These are phyloP conservation scores for Amylostereum areolatum DNA, from an alignment of 1,284 basidiomycete genomes.

Conservation along the genomic window DNA sequence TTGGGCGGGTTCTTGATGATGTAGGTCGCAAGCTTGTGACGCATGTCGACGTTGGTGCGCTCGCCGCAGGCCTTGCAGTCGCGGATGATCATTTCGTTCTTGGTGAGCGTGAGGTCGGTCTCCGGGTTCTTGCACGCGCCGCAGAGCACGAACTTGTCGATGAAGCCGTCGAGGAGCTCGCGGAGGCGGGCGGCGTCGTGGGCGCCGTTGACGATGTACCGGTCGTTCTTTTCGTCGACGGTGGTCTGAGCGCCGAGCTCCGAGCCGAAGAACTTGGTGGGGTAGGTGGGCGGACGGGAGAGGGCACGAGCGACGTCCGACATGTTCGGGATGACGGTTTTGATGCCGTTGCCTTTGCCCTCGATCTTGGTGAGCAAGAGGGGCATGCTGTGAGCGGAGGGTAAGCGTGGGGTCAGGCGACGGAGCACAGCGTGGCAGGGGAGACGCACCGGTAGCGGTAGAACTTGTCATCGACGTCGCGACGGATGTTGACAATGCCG, in stretches of 20 bases:
- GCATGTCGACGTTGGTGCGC: conserved; percentile 90
- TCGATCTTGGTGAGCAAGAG: conserved; percentile 94
- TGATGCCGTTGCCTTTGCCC: conserved; percentile 99
- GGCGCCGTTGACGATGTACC: conserved; percentile 98
- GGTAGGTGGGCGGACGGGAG: conserved; percentile 91
- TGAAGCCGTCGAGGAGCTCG: conserved; percentile 95
- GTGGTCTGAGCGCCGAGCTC: conserved; percentile 98
- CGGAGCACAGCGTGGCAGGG: neutral
- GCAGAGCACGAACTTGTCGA: conserved; percentile 98
- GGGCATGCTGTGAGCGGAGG: conserved; percentile 70
- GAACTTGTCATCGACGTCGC: conserved; percentile 95
- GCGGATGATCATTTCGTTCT: conserved; percentile 84
- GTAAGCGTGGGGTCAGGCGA: neutral
- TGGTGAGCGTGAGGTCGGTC: conserved; percentile 91
- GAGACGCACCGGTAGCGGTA: conserved; percentile 74
- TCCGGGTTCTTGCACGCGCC: conserved; percentile 99
- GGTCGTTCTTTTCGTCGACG: conserved; percentile 93
- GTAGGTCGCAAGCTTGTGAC: conserved; percentile 95
- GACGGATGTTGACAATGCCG: conserved; percentile 92
- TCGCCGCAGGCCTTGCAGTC: conserved; percentile 99
- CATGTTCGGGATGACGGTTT: conserved; percentile 99
- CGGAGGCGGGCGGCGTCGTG: conserved; percentile 91
- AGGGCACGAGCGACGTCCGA: conserved; percentile 95
- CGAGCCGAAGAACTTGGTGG: conserved; percentile 99
- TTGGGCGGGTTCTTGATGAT: conserved; percentile 97